These are phyloP conservation scores for Fusarium sp. DNA, from an alignment of 2,329 filamentous ascomycete genomes.

Conservation along the genomic window DNA sequence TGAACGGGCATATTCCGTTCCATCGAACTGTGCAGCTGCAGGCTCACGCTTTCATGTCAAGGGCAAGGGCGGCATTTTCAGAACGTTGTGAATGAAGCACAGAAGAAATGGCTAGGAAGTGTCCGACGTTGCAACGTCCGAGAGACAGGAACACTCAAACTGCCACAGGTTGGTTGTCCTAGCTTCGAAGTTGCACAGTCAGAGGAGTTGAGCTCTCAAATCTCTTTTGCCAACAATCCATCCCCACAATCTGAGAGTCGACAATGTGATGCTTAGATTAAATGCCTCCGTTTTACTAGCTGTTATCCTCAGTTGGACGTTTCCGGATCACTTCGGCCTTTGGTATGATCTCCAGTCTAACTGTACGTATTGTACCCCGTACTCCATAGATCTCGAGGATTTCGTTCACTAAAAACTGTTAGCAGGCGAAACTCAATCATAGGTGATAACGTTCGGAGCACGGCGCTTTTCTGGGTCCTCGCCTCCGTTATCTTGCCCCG, in stretches of 20 bases:
- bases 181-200: too few species aligned
- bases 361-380: not conserved
- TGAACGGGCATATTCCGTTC: not conserved
- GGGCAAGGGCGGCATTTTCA: slow-evolving; percentile 1
- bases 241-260: too few species aligned
- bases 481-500: slow-evolving; percentile 25
- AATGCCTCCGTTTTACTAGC: not conserved
- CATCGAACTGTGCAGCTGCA: not conserved
- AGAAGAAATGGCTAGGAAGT: slow-evolving; percentile 6
- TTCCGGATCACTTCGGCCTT: slow-evolving; percentile 8
- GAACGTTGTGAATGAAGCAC: not conserved
- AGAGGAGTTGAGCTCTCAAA: not conserved
- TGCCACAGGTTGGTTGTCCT: too few species aligned
- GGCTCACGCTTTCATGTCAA: too few species aligned
- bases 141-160: not conserved
- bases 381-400: slow-evolving; percentile 1
- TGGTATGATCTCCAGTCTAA: not conserved
- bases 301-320: not conserved
- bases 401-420: slow-evolving; percentile 50
- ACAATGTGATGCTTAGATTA: too few species aligned
- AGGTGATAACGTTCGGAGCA: slow-evolving; percentile 20
- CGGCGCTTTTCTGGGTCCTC: slow-evolving; percentile 22
- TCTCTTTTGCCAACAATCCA: not conserved
- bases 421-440: slow-evolving; percentile 42
- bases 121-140: not conserved